Evolutionary conservation across 345 rosid species (phyloP).

Genomic region (Eucalyptus lansdowneana): DNA sequence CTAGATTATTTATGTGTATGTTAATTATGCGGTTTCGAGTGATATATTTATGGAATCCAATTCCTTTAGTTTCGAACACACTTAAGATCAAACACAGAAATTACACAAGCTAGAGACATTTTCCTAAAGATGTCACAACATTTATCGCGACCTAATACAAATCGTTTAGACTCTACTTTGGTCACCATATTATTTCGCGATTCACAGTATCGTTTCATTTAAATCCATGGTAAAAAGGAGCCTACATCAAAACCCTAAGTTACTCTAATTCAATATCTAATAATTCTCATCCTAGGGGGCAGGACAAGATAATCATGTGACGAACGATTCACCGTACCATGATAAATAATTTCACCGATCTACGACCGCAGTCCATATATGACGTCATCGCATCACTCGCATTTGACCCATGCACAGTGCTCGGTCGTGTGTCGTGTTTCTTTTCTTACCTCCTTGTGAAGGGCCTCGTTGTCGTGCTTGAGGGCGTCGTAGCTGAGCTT

Average conservation of each 20-base stretch:
- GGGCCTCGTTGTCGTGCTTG: slow-evolving; percentile 66
- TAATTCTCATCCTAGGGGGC: not conserved
- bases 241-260: not conserved
- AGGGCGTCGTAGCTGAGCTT: slow-evolving; percentile 41
- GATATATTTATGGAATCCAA: not conserved
- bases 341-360: not conserved
- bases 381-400: not conserved
- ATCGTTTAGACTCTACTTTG: not conserved
- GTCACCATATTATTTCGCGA: not conserved
- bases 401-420: not conserved
- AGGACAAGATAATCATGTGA: not conserved
- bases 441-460: slow-evolving; percentile 59
- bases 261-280: not conserved
- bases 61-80: not conserved
- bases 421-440: not conserved
- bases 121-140: not conserved
- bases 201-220: not conserved
- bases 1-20: no score
- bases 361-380: not conserved
- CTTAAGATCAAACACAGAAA: not conserved
- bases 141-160: not conserved
- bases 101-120: not conserved
- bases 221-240: not conserved
- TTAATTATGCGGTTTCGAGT: not conserved
- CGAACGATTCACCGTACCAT: not conserved